A percentile compares a stretch with the other conserved stretches of the same genome.
phyloP scores from a whole-genome alignment of 805 yeast species.

The Ogataea chonburiensis region DNA sequence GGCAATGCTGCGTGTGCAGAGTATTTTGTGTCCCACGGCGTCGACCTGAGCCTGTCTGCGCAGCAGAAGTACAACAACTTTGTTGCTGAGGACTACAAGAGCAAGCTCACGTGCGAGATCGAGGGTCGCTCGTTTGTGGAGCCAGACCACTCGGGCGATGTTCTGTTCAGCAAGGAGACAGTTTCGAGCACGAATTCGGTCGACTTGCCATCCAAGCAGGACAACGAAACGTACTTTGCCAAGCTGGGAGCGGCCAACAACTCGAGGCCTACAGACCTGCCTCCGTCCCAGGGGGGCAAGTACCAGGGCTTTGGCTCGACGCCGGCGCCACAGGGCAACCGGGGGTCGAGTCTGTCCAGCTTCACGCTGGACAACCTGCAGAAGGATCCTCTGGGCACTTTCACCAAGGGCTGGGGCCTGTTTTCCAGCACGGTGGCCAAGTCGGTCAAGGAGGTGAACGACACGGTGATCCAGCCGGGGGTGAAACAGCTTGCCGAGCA shows the following conservation, averaged over 20 bases:
- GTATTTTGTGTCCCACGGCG: conserved; percentile 71
- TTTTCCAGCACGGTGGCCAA: conserved; percentile 83
- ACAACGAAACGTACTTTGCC: conserved; percentile 81
- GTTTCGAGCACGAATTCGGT: conserved; percentile 1
- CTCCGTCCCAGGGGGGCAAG: conserved; percentile 93
- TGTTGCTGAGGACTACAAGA: conserved; percentile 93
- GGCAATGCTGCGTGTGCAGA: conserved; percentile 77
- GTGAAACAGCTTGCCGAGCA: conserved; percentile 75
- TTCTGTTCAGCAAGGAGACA: conserved; percentile 37
- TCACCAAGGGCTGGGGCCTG: conserved; percentile 91
- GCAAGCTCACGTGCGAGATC: conserved; percentile 67
- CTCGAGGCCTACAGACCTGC: conserved; percentile 69
- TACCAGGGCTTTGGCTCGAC: conserved; percentile 89
- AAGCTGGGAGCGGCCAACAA: conserved; percentile 72
- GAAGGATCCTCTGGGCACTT: conserved; percentile 85
- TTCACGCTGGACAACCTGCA: conserved; percentile 70
- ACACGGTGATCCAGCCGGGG: conserved; percentile 88
- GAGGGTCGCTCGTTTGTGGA: conserved; percentile 72
- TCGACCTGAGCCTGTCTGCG: conserved; percentile 62
- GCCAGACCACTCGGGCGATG: conserved; percentile 54
- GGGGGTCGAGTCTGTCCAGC: conserved; percentile 46
- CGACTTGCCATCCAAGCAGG: conserved; percentile 41
- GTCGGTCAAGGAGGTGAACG: conserved; percentile 82
- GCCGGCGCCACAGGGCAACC: conserved; percentile 43
- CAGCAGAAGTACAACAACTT: conserved; percentile 79